phyloP scores from a whole-genome alignment of 306 rosid genomes.

The Prunus mira region DNA sequence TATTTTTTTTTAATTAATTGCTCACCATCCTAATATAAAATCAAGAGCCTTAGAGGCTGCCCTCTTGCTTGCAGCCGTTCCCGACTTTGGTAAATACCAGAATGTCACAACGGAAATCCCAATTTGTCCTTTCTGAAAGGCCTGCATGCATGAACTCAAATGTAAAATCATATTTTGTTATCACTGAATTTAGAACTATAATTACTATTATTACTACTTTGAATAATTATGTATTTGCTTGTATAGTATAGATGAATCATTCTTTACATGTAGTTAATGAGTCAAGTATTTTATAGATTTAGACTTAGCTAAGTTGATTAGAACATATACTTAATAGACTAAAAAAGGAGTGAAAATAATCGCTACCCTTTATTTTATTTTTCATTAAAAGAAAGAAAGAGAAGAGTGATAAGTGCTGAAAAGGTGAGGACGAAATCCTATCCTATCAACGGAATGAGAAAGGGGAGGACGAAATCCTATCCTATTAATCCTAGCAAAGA shows the following conservation, averaged over 20 bases:
- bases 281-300: neutral
- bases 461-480: neutral
- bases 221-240: too few species aligned
- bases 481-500: too few species aligned
- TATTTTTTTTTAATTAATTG: neutral
- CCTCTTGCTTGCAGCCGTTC: constrained; percentile 21
- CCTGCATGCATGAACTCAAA: constrained; percentile 13
- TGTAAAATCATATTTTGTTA: too few species aligned
- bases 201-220: too few species aligned
- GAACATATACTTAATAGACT: neutral
- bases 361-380: too few species aligned
- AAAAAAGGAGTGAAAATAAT: neutral
- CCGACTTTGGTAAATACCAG: constrained; percentile 35
- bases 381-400: too few species aligned
- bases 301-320: too few species aligned
- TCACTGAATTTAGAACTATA: too few species aligned
- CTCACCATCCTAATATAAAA: constrained; percentile 48
- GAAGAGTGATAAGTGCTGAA: neutral
- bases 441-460: neutral
- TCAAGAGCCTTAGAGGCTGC: constrained; percentile 44
- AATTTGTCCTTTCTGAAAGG: constrained; percentile 37
- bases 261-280: too few species aligned
- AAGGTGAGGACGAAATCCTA: too few species aligned
- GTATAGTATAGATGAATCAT: too few species aligned
- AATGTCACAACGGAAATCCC: constrained; percentile 36